Percentiles rank a stretch among this genome's conserved stretches.
phyloP scores from a whole-genome alignment of 495 filamentous ascomycete genomes.

The Tricharina praecox region DNA sequence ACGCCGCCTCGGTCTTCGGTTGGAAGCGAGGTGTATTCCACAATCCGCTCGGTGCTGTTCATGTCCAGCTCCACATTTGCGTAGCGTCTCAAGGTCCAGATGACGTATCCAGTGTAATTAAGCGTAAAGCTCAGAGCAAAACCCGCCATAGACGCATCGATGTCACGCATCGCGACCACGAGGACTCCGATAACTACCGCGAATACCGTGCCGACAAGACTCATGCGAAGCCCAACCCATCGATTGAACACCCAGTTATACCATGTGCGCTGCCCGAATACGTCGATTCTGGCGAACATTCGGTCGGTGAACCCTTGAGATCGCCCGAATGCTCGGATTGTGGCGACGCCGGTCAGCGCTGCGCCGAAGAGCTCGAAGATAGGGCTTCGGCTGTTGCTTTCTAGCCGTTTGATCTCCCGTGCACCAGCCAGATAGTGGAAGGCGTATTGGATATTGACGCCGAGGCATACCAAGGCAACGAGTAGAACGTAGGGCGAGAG shows the following conservation, averaged over 20 bases:
- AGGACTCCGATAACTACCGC: conserved; percentile 44
- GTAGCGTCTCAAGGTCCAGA: conserved; percentile 45
- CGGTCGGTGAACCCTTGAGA: conserved; percentile 42
- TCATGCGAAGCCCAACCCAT: conserved; percentile 60
- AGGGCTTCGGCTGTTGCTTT: conserved; percentile 54
- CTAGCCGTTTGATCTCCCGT: conserved; percentile 58
- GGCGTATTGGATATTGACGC: conserved; percentile 41
- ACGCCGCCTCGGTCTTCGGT: conserved; percentile 47
- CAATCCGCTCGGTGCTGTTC: conserved; percentile 68
- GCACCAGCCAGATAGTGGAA: conserved; percentile 48
- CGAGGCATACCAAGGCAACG: conserved; percentile 38
- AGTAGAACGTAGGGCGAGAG: conserved; percentile 47
- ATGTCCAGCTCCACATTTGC: conserved; percentile 58
- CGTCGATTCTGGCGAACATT: conserved; percentile 50
- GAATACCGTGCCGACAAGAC: conserved; percentile 53
- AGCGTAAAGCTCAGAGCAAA: conserved; percentile 52
- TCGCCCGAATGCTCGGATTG: conserved; percentile 60
- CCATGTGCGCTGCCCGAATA: conserved; percentile 44
- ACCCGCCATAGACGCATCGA: conserved; percentile 61
- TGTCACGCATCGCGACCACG: conserved; percentile 43
- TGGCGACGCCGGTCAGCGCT: conserved; percentile 51
- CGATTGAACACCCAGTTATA: conserved; percentile 54
- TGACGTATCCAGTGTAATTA: conserved; percentile 37
- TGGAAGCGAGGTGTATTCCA: conserved; percentile 59
- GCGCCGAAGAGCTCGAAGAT: conserved; percentile 64